Evolutionary conservation across 208 protist genomes (phyloP), one percentile per base, ranked within the genome.

Genomic region (Wallacemonas sp.): DNA sequence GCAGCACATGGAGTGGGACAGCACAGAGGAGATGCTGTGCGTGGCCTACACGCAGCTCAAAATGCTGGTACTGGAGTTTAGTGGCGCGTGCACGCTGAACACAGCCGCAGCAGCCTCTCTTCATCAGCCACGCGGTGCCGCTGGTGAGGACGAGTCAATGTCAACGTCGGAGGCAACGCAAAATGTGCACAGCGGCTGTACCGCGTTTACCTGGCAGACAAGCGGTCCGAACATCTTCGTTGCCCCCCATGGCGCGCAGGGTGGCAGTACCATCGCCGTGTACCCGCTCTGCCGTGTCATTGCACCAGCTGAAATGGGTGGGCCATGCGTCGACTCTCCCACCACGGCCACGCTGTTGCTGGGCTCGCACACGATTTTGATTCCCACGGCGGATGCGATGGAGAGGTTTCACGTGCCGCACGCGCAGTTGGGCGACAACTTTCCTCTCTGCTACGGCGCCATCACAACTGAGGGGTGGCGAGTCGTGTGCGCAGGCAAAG

Each of bases 1-100:
- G 49, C 47, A 69, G 22, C 65, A 53, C 2, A 44, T 94, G 67
- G 64, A 83, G 51, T 91, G 88, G 88, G 79, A 75, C 31, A 28
- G 58, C 42, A 61, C 54, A 1, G 85, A 84, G 49, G 85, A 91
- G 44, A 30, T 84, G 72, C 79, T 91, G 8, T 86, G 77, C 63
- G 75, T 90, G 38, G 82, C 80, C 54, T 88, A 82, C 61, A 75
- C 73, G 53, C 71, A 72, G 46, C n/a, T 62, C 41, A 86, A 84
- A 17, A 46, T 90, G 34, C 60, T 74, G 30, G 70, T 91, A 14
- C 27, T 94, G 56, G 80, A 91, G 62, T 87, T 88, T 71, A 83
- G 77, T 42, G 80, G 88, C 9, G 73, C 73, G 11, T 86, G 86
- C 44, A 58, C 51, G 30, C 51, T 58, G 14, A 58, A 58, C 51